Evolutionary conservation across 2,329 filamentous ascomycete species (phyloP).

Genomic region (Neonectria hederae): DNA sequence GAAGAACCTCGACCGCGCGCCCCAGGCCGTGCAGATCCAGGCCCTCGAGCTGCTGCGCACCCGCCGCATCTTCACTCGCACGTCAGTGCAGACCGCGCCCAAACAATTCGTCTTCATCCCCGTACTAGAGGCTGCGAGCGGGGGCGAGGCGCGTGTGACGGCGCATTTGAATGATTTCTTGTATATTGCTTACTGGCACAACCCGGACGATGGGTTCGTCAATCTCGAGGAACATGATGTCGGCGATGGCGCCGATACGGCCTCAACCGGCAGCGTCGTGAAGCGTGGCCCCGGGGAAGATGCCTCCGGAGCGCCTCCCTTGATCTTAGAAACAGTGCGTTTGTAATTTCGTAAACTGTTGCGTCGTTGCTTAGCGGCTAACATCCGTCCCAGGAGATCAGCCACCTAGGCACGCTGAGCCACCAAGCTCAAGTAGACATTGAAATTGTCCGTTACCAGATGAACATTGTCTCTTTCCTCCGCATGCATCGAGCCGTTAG

Average conservation of each 20-base stretch:
- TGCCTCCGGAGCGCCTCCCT: conserved; percentile 37
- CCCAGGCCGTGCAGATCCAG: conserved; percentile 84
- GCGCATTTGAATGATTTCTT: conserved; percentile 81
- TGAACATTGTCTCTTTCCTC: conserved; percentile 88
- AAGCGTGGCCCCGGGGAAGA: conserved; percentile 45
- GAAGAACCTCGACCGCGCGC: conserved; percentile 78
- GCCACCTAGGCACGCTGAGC: conserved; percentile 66
- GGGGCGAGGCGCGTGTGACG: conserved; percentile 60
- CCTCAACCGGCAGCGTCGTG: conserved; percentile 58
- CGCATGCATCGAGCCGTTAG: conserved; percentile 87
- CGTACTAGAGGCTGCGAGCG: conserved; percentile 64
- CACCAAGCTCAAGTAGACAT: conserved; percentile 71
- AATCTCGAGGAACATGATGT: conserved; percentile 73
- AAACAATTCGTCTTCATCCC: conserved; percentile 83
- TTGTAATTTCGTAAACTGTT: background rate
- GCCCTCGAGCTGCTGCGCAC: conserved; percentile 80
- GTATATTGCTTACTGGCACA: conserved; percentile 88
- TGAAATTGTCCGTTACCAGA: conserved; percentile 83
- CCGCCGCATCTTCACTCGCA: conserved; percentile 79
- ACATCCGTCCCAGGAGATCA: conserved; percentile 60
- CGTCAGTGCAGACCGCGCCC: conserved; percentile 77
- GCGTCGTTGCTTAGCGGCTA: conserved; percentile 9
- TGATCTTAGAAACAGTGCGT: conserved; percentile 57
- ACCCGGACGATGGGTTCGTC: conserved; percentile 74
- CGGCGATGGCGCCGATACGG: conserved; percentile 45